Base-by-base conservation (phyloP, 208 protist species). In the Lotmaria passim region DNA sequence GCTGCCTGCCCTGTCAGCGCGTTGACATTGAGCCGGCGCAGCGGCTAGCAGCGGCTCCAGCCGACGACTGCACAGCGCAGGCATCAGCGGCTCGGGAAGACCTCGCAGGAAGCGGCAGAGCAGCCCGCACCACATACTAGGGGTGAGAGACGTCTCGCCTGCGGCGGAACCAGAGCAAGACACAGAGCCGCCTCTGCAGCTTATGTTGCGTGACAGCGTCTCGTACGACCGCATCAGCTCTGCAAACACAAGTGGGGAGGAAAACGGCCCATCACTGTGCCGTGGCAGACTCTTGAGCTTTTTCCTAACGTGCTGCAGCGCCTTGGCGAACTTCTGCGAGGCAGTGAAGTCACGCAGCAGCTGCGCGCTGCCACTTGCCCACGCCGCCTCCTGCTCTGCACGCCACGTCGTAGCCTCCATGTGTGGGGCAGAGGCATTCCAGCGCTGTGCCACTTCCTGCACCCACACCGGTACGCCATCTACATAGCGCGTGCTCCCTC, bases 401-500 rank as follows among this genome's bases (percentile, higher is more conserved):
- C 47, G 36, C 47, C 62, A 26, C 39, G 17, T 26, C 17, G 5
- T n/a, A n/a, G n/a, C n/a, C n/a, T n/a, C n/a, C n/a, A n/a, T n/a
- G n/a, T n/a, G n/a, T n/a, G n/a, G n/a, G n/a, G n/a, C n/a, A 1
- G 63, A 31, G 6, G 33, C 24, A 46, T 66, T 58, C 81, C 85
- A 90, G 36, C 56, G 62, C 34, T 66, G 78, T 7, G 71, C 79
- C 2, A 87, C 44, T 28, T 90, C 85, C 30, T 90, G 85, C 56
- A 90, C 52, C 47, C 80, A 56, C 33, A 90, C n/a, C 7, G 85
- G 85, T 21, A 90, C 76, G 6, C 74, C 67, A 3, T 75, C 73
- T 8, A 61, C 56, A 61, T 85, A 87, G 34, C 17, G 1, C 2
- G 17, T 39, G 30, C 26, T 2, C 26, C 30, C 12, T 24, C 3